Percentiles rank a stretch among this genome's conserved stretches.
These are phyloP conservation scores for Hypoxylon rickii DNA, from an alignment of 495 filamentous ascomycete genomes.

Conservation along the genomic window DNA sequence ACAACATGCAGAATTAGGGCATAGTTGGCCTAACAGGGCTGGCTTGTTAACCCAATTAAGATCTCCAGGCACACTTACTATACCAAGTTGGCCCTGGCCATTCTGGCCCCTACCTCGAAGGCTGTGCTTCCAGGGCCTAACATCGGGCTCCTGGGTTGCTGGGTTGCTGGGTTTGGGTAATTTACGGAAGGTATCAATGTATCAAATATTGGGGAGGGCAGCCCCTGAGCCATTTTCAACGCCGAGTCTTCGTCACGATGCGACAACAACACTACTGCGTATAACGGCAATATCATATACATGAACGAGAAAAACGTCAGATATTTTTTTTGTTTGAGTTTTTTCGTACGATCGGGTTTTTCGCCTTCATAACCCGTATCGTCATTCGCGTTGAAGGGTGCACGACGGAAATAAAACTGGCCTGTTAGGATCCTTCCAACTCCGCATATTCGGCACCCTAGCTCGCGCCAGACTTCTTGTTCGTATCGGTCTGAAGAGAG, in stretches of 20 bases:
- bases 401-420: neutral
- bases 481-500: slow-evolving; percentile 22
- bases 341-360: too few relatives aligned
- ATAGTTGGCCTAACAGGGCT: neutral
- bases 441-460: neutral
- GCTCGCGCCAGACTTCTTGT: slow-evolving; percentile 9
- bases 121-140: too few relatives aligned
- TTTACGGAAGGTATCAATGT: slow-evolving; percentile 30
- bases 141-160: too few relatives aligned
- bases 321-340: neutral
- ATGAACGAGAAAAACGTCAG: neutral
- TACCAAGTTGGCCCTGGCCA: neutral
- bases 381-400: too few relatives aligned
- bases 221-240: slow-evolving; percentile 33
- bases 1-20: slow-evolving; percentile 1
- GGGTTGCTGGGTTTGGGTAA: too few relatives aligned
- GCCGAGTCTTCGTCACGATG: neutral
- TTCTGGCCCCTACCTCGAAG: too few relatives aligned
- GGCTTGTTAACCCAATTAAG: slow-evolving; percentile 17
- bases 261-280: neutral
- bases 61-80: neutral
- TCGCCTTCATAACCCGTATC: neutral
- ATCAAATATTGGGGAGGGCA: slow-evolving; percentile 3
- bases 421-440: neutral
- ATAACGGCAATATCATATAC: neutral